Evolutionary conservation across 257 asterid species (phyloP), one percentile per base, ranked within the genome.

Genomic region (Fraxinus pennsylvanica): DNA sequence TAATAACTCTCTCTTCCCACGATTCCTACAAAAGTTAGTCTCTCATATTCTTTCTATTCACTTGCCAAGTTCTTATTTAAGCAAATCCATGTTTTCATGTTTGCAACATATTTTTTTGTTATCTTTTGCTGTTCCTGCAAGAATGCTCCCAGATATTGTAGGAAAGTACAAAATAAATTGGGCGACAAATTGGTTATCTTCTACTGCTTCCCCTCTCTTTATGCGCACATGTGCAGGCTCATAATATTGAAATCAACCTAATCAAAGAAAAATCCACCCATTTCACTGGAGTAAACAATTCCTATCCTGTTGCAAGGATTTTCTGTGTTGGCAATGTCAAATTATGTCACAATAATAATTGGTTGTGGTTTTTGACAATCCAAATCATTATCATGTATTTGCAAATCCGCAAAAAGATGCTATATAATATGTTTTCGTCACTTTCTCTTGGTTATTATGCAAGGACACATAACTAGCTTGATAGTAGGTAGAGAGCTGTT

Each of bases 381-480:
- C 30, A 9, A 39, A 33, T 30, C 54, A 67, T 35, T 71, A 33
- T 30, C 52, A 68, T 33, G n/a, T 50, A 27, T 17, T 27, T 65
- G 41, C 59, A 33, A 41, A 68, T 13, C 66, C 30, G 8, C 41
- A 22, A 74, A 67, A 68, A 32, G 25, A 50, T 74, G 80, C 50
- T 77, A 32, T 79, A 63, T 35, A 63, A 59, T 80, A 76, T 33
- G 25, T 65, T 30, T 6, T 5, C 17, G 50, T 74, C 72, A 22
- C 73, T 35, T 80, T 61, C 74, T 71, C 39, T 30, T 38, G 76
- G 78, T 45, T 47, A 45, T 79, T 70, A 74, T 22, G 36, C 57
- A 59, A 59, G 22, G 12, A 9, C 65, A 21, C 67, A n/a, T 54
- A 74, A 30, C 69, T 74, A 35, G 73, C 68, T 68, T n/a, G 61